Conservation (phyloP, 2,329 filamentous ascomycete genomes). For the Neonectria faginata region DNA sequence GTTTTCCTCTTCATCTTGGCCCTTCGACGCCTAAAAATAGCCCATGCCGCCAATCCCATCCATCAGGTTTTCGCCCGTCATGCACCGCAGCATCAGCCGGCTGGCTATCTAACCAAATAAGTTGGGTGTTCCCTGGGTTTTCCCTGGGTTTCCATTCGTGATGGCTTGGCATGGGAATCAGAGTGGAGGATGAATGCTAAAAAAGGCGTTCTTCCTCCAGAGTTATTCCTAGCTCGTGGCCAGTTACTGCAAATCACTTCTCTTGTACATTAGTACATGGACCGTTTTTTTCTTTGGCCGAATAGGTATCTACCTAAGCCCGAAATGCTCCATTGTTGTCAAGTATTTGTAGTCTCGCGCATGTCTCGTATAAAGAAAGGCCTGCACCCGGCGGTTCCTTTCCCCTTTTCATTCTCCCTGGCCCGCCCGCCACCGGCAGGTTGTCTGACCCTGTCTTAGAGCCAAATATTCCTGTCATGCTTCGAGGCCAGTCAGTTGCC, state of each 20-base stretch:
- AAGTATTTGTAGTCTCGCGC: not conserved
- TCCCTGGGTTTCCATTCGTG: not conserved
- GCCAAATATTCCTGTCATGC: conserved; percentile 11
- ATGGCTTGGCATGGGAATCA: not conserved
- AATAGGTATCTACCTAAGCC: not conserved
- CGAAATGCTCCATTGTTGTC: not conserved
- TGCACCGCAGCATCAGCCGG: conserved; percentile 1
- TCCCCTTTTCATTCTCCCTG: conserved; percentile 1
- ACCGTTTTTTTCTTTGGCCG: not conserved
- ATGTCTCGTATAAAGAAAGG: conserved; percentile 7
- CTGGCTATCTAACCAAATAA: not conserved
- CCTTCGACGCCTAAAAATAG: conserved; percentile 41
- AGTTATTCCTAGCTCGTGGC: not conserved
- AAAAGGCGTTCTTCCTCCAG: not conserved
- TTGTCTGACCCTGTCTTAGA: conserved; percentile 26
- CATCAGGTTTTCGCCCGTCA: conserved; percentile 17
- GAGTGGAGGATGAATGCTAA: not conserved
- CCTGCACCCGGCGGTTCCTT: not conserved
- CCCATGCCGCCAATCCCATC: conserved; percentile 3
- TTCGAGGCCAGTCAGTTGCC: not conserved
- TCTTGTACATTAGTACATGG: not conserved
- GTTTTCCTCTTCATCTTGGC: conserved; percentile 31
- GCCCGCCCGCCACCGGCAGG: conserved; percentile 5
- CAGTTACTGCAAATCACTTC: not conserved
- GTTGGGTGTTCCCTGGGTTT: not conserved